phyloP scores from a whole-genome alignment of 345 rosid genomes.

The Sisymbrium irio region DNA sequence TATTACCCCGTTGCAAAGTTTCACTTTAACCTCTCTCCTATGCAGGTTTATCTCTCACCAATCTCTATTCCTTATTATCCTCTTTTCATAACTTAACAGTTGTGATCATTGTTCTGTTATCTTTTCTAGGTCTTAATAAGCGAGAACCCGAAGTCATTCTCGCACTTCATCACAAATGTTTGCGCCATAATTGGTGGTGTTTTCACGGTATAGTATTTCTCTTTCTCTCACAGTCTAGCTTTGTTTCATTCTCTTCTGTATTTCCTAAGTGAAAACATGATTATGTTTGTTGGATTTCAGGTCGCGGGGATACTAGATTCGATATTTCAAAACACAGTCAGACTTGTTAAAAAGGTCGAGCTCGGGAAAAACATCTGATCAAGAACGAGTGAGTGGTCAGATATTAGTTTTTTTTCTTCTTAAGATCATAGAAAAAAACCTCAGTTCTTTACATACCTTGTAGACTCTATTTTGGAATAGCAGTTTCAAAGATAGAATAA shows the following conservation, averaged over 20 bases:
- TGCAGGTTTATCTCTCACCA: constrained; percentile 64
- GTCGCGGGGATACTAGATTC: constrained; percentile 96
- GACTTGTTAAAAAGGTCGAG: constrained; percentile 80
- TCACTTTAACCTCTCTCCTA: constrained; percentile 92
- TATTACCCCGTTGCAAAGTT: constrained; percentile 75
- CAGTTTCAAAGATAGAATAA: not conserved
- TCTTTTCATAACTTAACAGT: not conserved
- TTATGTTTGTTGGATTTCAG: constrained; percentile 39
- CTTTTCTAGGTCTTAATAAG: constrained; percentile 67
- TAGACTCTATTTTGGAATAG: constrained; percentile 1
- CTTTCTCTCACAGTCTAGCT: not conserved
- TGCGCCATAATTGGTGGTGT: constrained; percentile 97
- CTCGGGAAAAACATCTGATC: constrained; percentile 81
- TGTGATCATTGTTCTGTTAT: constrained; percentile 12
- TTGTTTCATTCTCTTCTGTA: not conserved
- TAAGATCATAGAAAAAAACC: not conserved
- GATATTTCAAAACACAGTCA: constrained; percentile 64
- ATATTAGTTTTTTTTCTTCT: not conserved
- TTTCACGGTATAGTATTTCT: constrained; percentile 68
- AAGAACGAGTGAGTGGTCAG: not conserved
- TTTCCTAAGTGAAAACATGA: not conserved
- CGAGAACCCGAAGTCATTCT: constrained; percentile 76
- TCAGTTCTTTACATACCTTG: not conserved
- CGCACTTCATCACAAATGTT: constrained; percentile 91
- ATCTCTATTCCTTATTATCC: not conserved